These are phyloP conservation scores for Cladosporium sp. DNA, from an alignment of 2,329 filamentous ascomycete species.

Conservation along the genomic window DNA sequence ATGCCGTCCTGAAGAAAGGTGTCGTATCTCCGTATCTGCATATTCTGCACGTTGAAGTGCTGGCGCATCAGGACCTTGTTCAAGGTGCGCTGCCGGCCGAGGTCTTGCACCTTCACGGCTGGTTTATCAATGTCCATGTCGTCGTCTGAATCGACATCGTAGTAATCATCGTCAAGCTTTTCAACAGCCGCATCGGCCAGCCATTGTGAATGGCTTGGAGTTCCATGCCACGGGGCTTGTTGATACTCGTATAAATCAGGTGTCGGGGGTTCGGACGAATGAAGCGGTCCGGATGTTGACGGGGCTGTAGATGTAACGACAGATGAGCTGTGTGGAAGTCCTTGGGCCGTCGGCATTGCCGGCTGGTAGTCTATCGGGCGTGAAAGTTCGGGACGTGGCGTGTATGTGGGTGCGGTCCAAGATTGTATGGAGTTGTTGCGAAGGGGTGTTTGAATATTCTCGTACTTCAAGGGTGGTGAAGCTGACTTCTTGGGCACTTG, in stretches of 20 bases:
- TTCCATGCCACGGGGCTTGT: conserved; percentile 14
- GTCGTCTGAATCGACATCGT: conserved; percentile 45
- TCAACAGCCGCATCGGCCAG: conserved; percentile 39
- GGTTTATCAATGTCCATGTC: conserved; percentile 32
- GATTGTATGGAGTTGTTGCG: conserved; percentile 11
- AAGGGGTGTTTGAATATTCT: conserved; percentile 11
- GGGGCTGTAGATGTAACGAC: neutral
- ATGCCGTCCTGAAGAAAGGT: conserved; percentile 45
- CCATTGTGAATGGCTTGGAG: conserved; percentile 22
- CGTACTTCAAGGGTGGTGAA: conserved; percentile 2
- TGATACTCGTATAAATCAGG: conserved; percentile 25
- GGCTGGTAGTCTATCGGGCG: conserved; percentile 20
- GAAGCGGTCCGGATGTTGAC: neutral
- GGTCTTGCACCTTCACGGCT: conserved; percentile 13
- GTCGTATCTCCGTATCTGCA: conserved; percentile 38
- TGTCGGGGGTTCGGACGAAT: neutral
- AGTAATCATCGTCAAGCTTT: conserved; percentile 46
- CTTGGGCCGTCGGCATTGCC: neutral
- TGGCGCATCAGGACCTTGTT: conserved; percentile 23
- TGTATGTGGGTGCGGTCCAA: conserved; percentile 18
- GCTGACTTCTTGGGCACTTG: neutral
- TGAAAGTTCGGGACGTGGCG: conserved; percentile 19
- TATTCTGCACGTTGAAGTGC: conserved; percentile 23
- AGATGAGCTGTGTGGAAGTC: neutral
- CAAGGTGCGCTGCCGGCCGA: conserved; percentile 22